A percentile compares a stretch with the other conserved stretches of the same genome.
These are phyloP conservation scores for Pythium rishiriense DNA, from an alignment of 352 stramenopile species.

Conservation along the genomic window DNA sequence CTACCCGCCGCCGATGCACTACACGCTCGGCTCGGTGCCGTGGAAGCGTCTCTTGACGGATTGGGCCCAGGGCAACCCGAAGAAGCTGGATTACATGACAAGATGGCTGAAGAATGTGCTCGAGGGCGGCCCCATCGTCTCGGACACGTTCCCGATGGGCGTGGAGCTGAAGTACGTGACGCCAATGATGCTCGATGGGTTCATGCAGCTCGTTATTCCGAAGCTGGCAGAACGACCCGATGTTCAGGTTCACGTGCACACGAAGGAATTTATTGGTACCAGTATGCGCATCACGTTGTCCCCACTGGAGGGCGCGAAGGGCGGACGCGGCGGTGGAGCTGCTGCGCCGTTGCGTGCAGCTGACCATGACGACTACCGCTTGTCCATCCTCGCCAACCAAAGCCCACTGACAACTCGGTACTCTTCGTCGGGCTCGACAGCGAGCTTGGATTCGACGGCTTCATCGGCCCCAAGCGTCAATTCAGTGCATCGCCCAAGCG, in stretches of 20 bases:
- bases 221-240: slow-evolving; percentile 83
- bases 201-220: slow-evolving; percentile 89
- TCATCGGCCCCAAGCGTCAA: slow-evolving; percentile 5
- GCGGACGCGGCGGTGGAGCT: slow-evolving; percentile 7
- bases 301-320: slow-evolving; percentile 37
- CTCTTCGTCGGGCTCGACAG: slow-evolving; percentile 22
- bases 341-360: slow-evolving; percentile 6
- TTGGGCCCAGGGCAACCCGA: slow-evolving; percentile 87
- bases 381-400: slow-evolving; percentile 33
- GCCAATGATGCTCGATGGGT: slow-evolving; percentile 89
- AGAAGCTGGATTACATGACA: slow-evolving; percentile 91
- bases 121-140: slow-evolving; percentile 81
- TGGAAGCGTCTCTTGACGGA: slow-evolving; percentile 87
- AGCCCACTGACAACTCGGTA: slow-evolving; percentile 20
- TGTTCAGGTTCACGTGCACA: slow-evolving; percentile 88
- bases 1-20: slow-evolving; percentile 80
- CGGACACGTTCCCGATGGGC: slow-evolving; percentile 86
- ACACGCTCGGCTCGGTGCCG: slow-evolving; percentile 77
- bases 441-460: slow-evolving; percentile 7
- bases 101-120: slow-evolving; percentile 89
- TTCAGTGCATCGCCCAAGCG: slow-evolving; percentile 24
- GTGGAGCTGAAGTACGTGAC: slow-evolving; percentile 90
- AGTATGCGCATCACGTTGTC: slow-evolving; percentile 89
- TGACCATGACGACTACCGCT: slow-evolving; percentile 27
- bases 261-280: slow-evolving; percentile 89